Evolutionary conservation across 768 basidiomycete genomes (phyloP).

Genomic region (Rhodocollybia butyracea): DNA sequence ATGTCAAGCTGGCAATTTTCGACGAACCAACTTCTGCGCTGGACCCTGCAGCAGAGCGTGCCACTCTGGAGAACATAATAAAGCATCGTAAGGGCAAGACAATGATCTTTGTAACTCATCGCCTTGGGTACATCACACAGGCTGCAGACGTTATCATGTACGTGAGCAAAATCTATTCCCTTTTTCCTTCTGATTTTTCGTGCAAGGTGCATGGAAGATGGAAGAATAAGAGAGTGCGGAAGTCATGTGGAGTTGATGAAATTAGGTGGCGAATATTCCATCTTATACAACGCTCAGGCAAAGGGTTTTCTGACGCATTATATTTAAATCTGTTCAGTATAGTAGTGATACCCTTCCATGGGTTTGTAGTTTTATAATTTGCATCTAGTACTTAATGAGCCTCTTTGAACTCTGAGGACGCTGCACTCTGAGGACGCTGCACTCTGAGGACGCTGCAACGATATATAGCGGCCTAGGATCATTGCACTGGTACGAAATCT

Average conservation of each 20-base stretch:
- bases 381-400: no score
- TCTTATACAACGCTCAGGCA: constrained; percentile 28
- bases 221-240: constrained; percentile 36
- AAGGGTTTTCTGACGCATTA: no score
- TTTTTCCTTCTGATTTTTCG: constrained; percentile 1
- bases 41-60: constrained; percentile 51
- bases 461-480: no score
- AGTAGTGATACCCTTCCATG: no score
- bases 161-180: no score
- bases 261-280: constrained; percentile 35
- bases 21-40: constrained; percentile 60
- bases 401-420: no score
- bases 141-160: constrained; percentile 53
- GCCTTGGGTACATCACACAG: constrained; percentile 46
- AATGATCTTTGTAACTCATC: constrained; percentile 54
- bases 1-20: constrained; percentile 47
- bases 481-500: no score
- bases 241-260: constrained; percentile 36
- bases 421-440: no score
- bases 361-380: no score
- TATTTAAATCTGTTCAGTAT: no score
- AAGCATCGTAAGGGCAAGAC: constrained; percentile 43
- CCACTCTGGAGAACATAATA: constrained; percentile 39
- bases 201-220: constrained; percentile 41
- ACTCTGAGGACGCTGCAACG: no score